Evolutionary conservation across 169 alveolate species (phyloP), one percentile per base, ranked within the genome.

Genomic region (Theileria annulata): DNA sequence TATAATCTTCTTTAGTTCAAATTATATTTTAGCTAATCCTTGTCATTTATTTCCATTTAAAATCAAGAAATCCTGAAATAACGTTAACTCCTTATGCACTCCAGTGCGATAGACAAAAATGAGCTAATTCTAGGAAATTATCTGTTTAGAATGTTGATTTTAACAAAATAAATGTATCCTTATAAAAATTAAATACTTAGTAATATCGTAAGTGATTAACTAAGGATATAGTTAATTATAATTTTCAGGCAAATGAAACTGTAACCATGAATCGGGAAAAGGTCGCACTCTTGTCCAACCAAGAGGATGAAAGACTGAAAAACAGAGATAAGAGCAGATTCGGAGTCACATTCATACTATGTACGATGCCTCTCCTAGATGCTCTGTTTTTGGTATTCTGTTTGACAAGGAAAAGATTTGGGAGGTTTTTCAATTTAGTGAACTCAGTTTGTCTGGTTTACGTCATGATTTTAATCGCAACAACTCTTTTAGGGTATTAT

Each of bases 61-160:
- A 28, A 58, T 28, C 25, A 1, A 10, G 28, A 27, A 62, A 17
- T 62, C 13, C 0, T 30, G 5, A 62, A 62, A 62, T 62, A 62
- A 62, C 71, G 31, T 62, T 37, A 17, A 15, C 23, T 27, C 37
- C 25, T 6, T 30, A 15, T 62, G 71, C 71, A 62, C 71, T 28
- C 49, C 21, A 62, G 71, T 62, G 71, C 71, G 71, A 23, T 58
- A 62, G 71, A 62, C 71, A 62, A 42, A 42, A 42, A 8, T 1
- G 13, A 17, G 15, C 3, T 8, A 42, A 42, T 42, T 42, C 51
- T 8, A 42, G 51, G 51, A 42, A 42, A 3, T 42, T 42, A 3
- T 8, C 51, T 42, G 13, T 42, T 42, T 42, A 42, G 51, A 42
- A 42, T 12, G 51, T 42, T 42, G 15, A 3, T 42, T 42, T 1